Evolutionary conservation across 1,284 basidiomycete species (phyloP).

Genomic region (Puccinia coronata): DNA sequence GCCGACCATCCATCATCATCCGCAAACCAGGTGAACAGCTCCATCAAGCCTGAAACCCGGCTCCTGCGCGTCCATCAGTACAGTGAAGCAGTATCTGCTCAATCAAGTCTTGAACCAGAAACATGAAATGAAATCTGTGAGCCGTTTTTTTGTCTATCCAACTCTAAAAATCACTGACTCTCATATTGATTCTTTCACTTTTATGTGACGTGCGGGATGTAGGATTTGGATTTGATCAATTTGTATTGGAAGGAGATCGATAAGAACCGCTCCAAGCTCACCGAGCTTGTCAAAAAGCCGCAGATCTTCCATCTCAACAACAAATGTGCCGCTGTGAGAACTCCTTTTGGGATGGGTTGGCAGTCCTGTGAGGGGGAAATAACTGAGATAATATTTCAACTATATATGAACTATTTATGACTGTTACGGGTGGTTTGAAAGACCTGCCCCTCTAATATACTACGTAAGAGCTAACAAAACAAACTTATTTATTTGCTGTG

Average conservation of each 20-base stretch:
- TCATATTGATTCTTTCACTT: background rate
- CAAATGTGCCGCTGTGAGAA: constrained; percentile 77
- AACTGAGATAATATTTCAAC: no score
- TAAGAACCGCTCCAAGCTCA: constrained; percentile 77
- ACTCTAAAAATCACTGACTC: background rate
- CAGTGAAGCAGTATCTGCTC: constrained; percentile 86
- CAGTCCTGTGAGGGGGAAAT: no score
- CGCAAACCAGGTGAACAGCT: constrained; percentile 71
- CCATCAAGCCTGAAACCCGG: constrained; percentile 78
- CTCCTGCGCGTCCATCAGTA: constrained; percentile 78
- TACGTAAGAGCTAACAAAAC: no score
- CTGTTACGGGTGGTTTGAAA: no score
- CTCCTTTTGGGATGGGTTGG: no score
- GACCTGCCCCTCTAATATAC: no score
- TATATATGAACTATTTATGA: no score
- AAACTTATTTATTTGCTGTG: no score
- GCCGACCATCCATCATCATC: no score
- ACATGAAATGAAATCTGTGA: constrained; percentile 74
- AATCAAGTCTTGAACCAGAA: constrained; percentile 69
- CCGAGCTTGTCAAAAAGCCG: constrained; percentile 73
- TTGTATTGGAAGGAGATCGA: constrained; percentile 84
- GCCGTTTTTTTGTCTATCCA: background rate
- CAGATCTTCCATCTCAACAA: constrained; percentile 85
- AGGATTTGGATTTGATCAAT: constrained; percentile 80
- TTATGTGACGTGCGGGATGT: constrained; percentile 26